Evolutionary conservation across 352 stramenopile species (phyloP).

Genomic region (Thalassiosira mediterranea): DNA sequence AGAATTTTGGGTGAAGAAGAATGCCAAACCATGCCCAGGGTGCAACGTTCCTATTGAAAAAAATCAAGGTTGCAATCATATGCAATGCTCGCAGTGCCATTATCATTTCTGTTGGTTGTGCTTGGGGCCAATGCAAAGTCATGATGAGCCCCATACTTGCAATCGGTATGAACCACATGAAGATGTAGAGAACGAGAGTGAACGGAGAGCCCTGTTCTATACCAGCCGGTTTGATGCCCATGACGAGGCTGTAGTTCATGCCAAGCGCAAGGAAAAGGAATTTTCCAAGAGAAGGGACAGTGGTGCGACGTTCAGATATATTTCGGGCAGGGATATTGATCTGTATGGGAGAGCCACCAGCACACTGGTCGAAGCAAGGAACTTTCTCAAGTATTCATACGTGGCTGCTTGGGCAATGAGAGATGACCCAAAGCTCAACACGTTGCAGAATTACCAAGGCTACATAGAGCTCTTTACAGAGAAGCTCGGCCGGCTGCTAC

Average conservation of each 20-base stretch:
- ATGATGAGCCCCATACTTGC: conserved; percentile 13
- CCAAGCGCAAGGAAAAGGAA: not conserved
- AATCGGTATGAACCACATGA: not conserved
- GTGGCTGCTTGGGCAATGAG: conserved; percentile 93
- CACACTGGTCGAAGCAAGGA: conserved; percentile 95
- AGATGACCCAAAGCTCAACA: conserved; percentile 52
- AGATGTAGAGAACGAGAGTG: not conserved
- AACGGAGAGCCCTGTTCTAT: not conserved
- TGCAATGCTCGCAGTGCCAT: conserved; percentile 92
- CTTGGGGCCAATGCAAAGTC: not conserved
- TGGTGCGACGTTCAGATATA: not conserved
- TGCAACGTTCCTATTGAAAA: conserved; percentile 99
- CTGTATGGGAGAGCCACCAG: conserved; percentile 95
- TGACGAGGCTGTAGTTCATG: not conserved
- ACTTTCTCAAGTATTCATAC: conserved; percentile 99
- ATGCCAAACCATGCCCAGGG: conserved; percentile 99
- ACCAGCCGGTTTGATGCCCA: not conserved
- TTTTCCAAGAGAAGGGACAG: not conserved
- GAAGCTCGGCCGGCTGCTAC: conserved; percentile 69
- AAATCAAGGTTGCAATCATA: conserved; percentile 99
- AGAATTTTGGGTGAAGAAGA: conserved; percentile 46
- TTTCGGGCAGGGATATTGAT: conserved; percentile 37
- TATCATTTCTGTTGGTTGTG: conserved; percentile 97
- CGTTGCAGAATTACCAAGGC: conserved; percentile 84
- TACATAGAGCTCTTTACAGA: conserved; percentile 85